A percentile compares a stretch with the other conserved stretches of the same genome.
Evolutionary conservation across 495 filamentous ascomycete species (phyloP).

Genomic region (Penicillium pulvis): DNA sequence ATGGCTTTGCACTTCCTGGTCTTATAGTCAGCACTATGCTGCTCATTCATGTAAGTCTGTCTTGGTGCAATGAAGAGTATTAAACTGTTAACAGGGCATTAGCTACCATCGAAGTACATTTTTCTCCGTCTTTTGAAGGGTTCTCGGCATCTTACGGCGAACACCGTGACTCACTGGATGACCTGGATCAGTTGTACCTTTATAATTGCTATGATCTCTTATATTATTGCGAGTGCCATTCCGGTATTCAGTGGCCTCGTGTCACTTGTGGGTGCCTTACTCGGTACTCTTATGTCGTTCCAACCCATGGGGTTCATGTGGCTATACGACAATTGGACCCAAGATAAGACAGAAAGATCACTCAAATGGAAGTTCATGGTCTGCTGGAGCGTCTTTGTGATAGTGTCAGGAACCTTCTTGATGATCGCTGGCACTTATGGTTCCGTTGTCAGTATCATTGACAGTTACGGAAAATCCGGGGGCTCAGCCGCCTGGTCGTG

Average conservation of each 20-base stretch:
- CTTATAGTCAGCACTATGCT: slow-evolving; percentile 28
- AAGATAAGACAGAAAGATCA: slow-evolving; percentile 23
- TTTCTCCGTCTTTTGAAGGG: slow-evolving; percentile 59
- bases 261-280: slow-evolving; percentile 60
- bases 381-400: slow-evolving; percentile 31
- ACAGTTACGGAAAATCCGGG: slow-evolving; percentile 34
- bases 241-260: slow-evolving; percentile 68
- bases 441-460: slow-evolving; percentile 55
- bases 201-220: slow-evolving; percentile 60
- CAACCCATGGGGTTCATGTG: slow-evolving; percentile 51
- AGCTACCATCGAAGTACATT: slow-evolving; percentile 57
- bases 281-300: slow-evolving; percentile 48
- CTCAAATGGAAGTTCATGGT: slow-evolving; percentile 32
- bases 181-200: slow-evolving; percentile 61
- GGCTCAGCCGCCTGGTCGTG: slow-evolving; percentile 37
- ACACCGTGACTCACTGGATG: slow-evolving; percentile 55
- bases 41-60: slow-evolving; percentile 45
- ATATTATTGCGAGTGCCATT: slow-evolving; percentile 69
- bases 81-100: slow-evolving; percentile 30
- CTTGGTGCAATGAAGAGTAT: slow-evolving; percentile 23
- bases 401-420: slow-evolving; percentile 45
- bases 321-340: slow-evolving; percentile 44
- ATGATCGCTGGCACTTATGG: slow-evolving; percentile 62
- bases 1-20: slow-evolving; percentile 68
- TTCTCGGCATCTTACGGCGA: slow-evolving; percentile 57